Evolutionary conservation across 2,329 filamentous ascomycete species (phyloP).

Genomic region (Fusarium transvaalense): DNA sequence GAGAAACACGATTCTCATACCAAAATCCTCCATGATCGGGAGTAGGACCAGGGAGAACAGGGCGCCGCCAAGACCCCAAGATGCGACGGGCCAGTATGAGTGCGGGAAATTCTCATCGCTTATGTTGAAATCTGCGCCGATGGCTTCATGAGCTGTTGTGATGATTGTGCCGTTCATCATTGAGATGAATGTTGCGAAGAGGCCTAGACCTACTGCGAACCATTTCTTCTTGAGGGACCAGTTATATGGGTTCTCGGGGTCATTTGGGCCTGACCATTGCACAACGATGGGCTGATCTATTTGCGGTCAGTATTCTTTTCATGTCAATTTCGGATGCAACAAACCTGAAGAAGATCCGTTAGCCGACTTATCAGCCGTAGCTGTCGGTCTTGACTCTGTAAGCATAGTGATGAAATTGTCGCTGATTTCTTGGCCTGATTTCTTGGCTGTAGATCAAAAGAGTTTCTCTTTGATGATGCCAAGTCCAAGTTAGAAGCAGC

Average conservation of each 20-base stretch:
- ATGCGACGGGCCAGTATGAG: conserved; percentile 35
- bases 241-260: conserved; percentile 28
- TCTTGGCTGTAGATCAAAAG: conserved; percentile 1
- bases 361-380: background rate
- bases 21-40: conserved; percentile 34
- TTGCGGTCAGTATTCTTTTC: background rate
- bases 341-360: background rate
- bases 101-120: conserved; percentile 28
- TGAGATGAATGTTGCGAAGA: conserved; percentile 27
- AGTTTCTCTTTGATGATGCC: conserved; percentile 13
- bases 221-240: conserved; percentile 34
- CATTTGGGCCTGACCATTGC: conserved; percentile 18
- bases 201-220: conserved; percentile 19
- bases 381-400: background rate
- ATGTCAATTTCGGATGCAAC: fast-evolving
- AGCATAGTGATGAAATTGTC: background rate
- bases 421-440: background rate
- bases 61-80: conserved; percentile 24
- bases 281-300: conserved; percentile 14
- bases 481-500: conserved; percentile 6
- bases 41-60: conserved; percentile 22
- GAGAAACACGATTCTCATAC: conserved; percentile 28
- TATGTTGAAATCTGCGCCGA: conserved; percentile 14
- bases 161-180: conserved; percentile 41
- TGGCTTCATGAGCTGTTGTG: conserved; percentile 26